These are phyloP conservation scores for Myxozyma kluyveri DNA, from an alignment of 805 yeast species.

Conservation along the genomic window DNA sequence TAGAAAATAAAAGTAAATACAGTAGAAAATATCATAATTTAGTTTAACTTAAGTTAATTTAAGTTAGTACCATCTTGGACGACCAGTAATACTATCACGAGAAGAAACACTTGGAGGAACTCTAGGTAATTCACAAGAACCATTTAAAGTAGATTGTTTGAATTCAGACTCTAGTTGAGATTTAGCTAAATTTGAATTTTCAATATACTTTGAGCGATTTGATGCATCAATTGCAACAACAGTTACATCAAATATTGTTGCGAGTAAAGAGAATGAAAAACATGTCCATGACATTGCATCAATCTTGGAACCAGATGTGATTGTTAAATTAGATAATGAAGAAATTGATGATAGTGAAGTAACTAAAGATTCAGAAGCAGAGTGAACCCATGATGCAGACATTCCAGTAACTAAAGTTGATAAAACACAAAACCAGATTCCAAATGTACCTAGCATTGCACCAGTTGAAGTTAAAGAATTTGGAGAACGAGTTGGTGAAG, in stretches of 20 bases:
- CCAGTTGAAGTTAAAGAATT: not conserved
- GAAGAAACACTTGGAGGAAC: too few species aligned
- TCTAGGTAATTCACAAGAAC: too few species aligned
- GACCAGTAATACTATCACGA: too few species aligned
- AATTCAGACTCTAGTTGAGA: too few species aligned
- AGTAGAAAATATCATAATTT: too few species aligned
- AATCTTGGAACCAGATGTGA: constrained; percentile 12
- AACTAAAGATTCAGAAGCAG: constrained; percentile 8
- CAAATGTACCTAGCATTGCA: not conserved
- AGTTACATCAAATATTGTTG: constrained; percentile 5
- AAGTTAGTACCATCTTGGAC: too few species aligned
- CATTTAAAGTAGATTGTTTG: too few species aligned
- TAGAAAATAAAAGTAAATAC: too few species aligned
- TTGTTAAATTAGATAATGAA: constrained; percentile 9
- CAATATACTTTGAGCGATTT: not conserved
- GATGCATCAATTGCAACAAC: constrained; percentile 12
- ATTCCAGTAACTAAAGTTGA: constrained; percentile 21
- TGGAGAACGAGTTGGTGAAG: not conserved
- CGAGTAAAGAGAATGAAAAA: constrained; percentile 15
- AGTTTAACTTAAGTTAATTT: too few species aligned
- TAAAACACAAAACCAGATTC: constrained; percentile 17
- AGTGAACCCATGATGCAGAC: constrained; percentile 21
- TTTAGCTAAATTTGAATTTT: too few species aligned
- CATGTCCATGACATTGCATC: constrained; percentile 30
- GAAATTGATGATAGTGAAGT: not conserved